phyloP scores from a whole-genome alignment of 2,329 filamentous ascomycete genomes.

The Gaeumannomyces tritici region DNA sequence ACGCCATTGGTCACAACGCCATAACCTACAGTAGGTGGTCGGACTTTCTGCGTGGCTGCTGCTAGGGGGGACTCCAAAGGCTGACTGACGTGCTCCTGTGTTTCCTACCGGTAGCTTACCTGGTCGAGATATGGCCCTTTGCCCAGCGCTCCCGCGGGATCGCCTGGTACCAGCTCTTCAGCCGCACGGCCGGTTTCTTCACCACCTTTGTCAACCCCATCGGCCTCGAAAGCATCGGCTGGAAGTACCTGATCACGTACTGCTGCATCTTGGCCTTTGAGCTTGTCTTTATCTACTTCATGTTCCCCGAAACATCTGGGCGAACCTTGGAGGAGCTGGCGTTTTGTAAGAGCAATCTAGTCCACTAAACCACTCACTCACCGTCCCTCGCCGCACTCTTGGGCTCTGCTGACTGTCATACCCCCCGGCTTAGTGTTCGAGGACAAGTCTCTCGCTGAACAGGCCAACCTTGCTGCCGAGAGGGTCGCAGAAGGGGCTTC shows the following conservation, averaged over 20 bases:
- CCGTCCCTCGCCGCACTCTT: neutral
- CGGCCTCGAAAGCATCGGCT: slow-evolving; percentile 17
- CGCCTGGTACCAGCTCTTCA: slow-evolving; percentile 21
- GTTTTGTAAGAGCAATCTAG: slow-evolving; percentile 10
- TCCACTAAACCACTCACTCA: slow-evolving; percentile 6
- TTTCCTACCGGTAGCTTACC: slow-evolving; percentile 13
- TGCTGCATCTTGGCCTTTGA: slow-evolving; percentile 20
- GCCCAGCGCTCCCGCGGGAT: slow-evolving; percentile 20
- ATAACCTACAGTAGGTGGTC: slow-evolving; percentile 47
- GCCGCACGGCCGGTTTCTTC: slow-evolving; percentile 19
- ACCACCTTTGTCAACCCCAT: slow-evolving; percentile 21
- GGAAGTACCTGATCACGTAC: slow-evolving; percentile 21
- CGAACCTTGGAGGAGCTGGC: slow-evolving; percentile 14
- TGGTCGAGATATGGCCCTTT: slow-evolving; percentile 21
- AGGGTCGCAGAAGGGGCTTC: too few relatives aligned
- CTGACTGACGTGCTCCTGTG: too few relatives aligned
- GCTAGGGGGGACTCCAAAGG: too few relatives aligned
- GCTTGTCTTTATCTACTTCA: slow-evolving; percentile 12
- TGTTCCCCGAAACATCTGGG: slow-evolving; percentile 14
- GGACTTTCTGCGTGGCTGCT: slow-evolving; percentile 15
- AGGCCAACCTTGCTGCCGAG: neutral
- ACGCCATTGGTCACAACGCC: slow-evolving; percentile 59
- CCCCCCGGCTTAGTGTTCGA: neutral
- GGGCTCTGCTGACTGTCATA: neutral
- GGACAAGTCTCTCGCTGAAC: neutral